Evolutionary conservation across 1,139 yeast genomes (phyloP), one percentile per base, ranked within the genome.

Genomic region (Taphrina sp.): DNA sequence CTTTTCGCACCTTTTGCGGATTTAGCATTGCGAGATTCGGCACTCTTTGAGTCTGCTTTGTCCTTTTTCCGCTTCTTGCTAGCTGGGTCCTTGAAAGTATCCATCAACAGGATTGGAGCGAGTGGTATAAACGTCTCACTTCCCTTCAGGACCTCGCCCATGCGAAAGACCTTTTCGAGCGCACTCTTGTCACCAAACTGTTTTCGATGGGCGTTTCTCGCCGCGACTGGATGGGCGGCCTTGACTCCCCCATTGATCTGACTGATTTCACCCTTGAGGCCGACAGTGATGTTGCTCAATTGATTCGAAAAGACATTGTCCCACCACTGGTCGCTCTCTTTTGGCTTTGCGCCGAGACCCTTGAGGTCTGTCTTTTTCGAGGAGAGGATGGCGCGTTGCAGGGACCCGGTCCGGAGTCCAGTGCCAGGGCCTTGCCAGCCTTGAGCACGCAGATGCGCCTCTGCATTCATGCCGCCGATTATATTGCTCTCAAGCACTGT

Each of bases 341-440:
- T 45, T 5, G 41, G 16, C 16, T 31, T 44, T 16, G 45, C 45
- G 3, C 57, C 57, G 17, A 52, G 57, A 12, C 59, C 59, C 10
- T 33, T 45, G 19, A 47, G 42, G 20, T 57, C 57, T 17, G 44
- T 36, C 51, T 57, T 57, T 23, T 52, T 43, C 24, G 59, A 57
- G 24, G 59, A 45, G 24, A 57, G 41, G 36, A 57, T 52, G 5
- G 59, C 57, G 16, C 54, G 45, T 20, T 31, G 39, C 16, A 57
- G 31, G 3, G 57, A 57, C 41, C 59, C 59, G 8, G 43, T 44
- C 14, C 51, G 52, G 10, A 57, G 47, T 12, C 57, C 59, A 19
- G 29, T 43, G 16, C 59, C 59, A n/a, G 49, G 45, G 4, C 57
- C 59, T 16, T 45, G 44, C 59, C 59, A 57, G 14, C 59, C 59